Evolutionary conservation across 345 rosid genomes (phyloP).

Genomic region (Erucastrum elatum): DNA sequence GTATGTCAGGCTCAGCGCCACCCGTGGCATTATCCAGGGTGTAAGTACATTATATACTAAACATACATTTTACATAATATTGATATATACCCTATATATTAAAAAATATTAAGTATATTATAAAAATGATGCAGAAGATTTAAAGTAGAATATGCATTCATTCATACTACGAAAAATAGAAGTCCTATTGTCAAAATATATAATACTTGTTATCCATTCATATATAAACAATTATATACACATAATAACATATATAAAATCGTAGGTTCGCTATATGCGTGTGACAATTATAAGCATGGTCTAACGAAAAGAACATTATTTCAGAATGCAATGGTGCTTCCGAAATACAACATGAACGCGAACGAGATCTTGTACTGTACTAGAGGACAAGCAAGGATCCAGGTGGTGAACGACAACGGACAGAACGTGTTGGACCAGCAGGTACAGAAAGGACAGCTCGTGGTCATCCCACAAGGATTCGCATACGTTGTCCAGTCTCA

Average conservation of each 20-base stretch:
- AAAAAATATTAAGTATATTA: not conserved
- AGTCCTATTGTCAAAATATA: too few species aligned
- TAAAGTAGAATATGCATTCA: too few species aligned
- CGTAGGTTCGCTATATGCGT: not conserved
- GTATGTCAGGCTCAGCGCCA: conserved; percentile 58
- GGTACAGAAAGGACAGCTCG: conserved; percentile 55
- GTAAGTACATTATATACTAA: conserved; percentile 22
- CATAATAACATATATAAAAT: not conserved
- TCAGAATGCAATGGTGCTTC: conserved; percentile 61
- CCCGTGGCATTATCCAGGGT: conserved; percentile 39
- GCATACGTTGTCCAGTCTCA: conserved; percentile 51
- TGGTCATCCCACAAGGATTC: conserved; percentile 69
- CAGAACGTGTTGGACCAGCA: conserved; percentile 55
- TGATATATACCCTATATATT: not conserved
- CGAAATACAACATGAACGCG: conserved; percentile 72
- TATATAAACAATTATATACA: too few species aligned
- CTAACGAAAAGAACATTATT: not conserved
- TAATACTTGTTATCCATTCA: too few species aligned
- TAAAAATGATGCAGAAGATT: too few species aligned
- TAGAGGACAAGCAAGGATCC: conserved; percentile 53
- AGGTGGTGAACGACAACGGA: conserved; percentile 67
- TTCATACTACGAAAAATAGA: too few species aligned
- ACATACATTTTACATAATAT: too few species aligned
- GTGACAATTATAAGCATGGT: not conserved
- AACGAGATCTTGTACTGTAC: conserved; percentile 63